Evolutionary conservation across 768 basidiomycete species (phyloP), one percentile per base, ranked within the genome.

Genomic region (Kwoniella mangroviensis): DNA sequence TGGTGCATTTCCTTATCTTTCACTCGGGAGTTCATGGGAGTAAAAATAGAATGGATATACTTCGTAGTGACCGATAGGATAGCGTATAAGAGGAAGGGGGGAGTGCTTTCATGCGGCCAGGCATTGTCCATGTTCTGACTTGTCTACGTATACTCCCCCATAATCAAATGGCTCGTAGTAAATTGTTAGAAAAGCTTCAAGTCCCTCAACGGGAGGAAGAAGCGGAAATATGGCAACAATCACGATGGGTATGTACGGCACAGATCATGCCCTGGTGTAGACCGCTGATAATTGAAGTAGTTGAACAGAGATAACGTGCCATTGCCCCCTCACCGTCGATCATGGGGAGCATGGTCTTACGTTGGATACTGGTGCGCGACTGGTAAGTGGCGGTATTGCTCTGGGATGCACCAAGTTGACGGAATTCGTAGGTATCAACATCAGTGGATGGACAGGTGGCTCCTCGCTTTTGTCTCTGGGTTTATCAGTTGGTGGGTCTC

Each of bases 381-480:
- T 4, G 58, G 58, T 60, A 43, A 42, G 58, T 60, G 17, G 1
- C 34, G 41, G 24, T 4, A 41, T 9, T 22, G 17, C 24, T 28
- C 9, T 22, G 21, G n/a, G n/a, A 4, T n/a, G 40, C 40, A 42
- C 17, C n/a, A 12, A 15, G 57, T 34, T 42, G 26, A 57, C 22
- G 13, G 13, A 24, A 54, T 28, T 4, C 13, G 2, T n/a, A 24
- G 74, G 74, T 54, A 64, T 81, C 56, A 75, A 76, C 64, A 75
- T 79, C 67, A 67, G 69, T 24, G 73, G 68, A 51, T 74, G 79
- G 67, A 71, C 76, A 4, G 73, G 71, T 26, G 74, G 76, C 0
- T 75, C 76, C 2, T 68, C 78, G 19, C 51, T 81, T 15, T 72
- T 82, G 4, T 64, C 74, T 19, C 69, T 81, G 11, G 75, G 76